Evolutionary conservation across 805 yeast species (phyloP).

Genomic region (Naumovozyma baii): DNA sequence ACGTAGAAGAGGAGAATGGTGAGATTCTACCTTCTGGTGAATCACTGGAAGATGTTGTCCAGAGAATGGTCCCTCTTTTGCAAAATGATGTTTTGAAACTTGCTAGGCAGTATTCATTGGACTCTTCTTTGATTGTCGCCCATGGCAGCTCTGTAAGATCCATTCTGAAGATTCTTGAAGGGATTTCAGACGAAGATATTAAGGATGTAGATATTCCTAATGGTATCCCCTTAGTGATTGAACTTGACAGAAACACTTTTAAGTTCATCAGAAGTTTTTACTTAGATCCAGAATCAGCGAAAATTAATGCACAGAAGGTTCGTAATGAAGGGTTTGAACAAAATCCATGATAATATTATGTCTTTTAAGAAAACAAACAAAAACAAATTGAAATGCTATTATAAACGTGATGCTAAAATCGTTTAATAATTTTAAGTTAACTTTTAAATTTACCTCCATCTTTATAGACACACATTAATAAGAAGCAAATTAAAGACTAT

Average conservation of each 20-base stretch:
- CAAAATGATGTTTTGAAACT: conserved; percentile 38
- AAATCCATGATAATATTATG: conserved; percentile 19
- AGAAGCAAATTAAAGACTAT: no score
- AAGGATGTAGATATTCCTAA: conserved; percentile 73
- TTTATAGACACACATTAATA: no score
- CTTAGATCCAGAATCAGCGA: conserved; percentile 73
- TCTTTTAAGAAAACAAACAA: not conserved
- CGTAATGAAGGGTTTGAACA: conserved; percentile 58
- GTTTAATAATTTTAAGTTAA: no score
- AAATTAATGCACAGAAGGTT: conserved; percentile 68
- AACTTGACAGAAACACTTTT: conserved; percentile 41
- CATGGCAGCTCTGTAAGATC: conserved; percentile 81
- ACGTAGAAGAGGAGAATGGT: conserved; percentile 30
- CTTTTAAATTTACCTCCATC: no score
- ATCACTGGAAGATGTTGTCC: conserved; percentile 61
- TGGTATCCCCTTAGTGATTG: conserved; percentile 69
- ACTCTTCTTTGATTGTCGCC: conserved; percentile 59
- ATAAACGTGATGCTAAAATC: no score
- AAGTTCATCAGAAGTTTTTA: conserved; percentile 47
- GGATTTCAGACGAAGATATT: conserved; percentile 56
- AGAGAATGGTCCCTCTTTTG: conserved; percentile 52
- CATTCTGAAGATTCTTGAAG: conserved; percentile 56
- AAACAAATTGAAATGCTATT: not conserved
- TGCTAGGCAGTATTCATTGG: conserved; percentile 40
- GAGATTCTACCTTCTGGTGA: conserved; percentile 57